A percentile compares a stretch with the other conserved stretches of the same genome.
These are phyloP conservation scores for Coix lacrymajobi DNA, from an alignment of 176 grass and related monocot genomes.

Conservation along the genomic window DNA sequence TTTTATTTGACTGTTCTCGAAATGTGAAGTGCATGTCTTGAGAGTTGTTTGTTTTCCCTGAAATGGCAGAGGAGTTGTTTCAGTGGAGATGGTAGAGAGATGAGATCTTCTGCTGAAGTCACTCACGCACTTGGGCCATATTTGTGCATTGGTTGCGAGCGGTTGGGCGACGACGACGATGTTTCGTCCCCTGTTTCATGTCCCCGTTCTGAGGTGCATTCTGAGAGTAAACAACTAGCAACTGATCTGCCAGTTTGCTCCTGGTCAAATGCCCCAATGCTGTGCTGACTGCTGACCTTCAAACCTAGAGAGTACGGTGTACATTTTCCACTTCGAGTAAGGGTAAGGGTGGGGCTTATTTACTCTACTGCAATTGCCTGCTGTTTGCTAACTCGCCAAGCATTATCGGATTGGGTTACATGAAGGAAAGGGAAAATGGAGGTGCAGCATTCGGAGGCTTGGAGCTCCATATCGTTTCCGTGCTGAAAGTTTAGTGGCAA, in stretches of 20 bases:
- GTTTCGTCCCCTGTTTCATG: constrained; percentile 22
- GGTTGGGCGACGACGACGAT: constrained; percentile 23
- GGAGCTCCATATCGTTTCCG: background rate
- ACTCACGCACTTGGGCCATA: background rate
- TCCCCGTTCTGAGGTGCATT: constrained; percentile 9
- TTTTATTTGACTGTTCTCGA: background rate
- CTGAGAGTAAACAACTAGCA: constrained; percentile 12
- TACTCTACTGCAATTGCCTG: background rate
- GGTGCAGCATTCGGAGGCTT: background rate
- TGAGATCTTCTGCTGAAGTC: background rate
- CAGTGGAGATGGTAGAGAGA: background rate
- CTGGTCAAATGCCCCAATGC: constrained; percentile 30
- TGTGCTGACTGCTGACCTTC: background rate
- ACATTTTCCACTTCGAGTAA: background rate
- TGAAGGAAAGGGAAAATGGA: background rate
- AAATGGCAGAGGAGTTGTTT: background rate
- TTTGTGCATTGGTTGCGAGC: constrained; percentile 15
- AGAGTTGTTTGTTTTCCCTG: background rate
- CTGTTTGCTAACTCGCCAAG: background rate
- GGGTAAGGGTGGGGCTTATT: background rate
- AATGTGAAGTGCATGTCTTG: background rate
- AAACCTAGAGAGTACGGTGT: background rate
- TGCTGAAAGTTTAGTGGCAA: background rate
- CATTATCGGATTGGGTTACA: background rate
- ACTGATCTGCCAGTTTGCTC: constrained; percentile 17